Base-by-base conservation (phyloP, 331 rosid genomes). In the Quercus tomentella region DNA sequence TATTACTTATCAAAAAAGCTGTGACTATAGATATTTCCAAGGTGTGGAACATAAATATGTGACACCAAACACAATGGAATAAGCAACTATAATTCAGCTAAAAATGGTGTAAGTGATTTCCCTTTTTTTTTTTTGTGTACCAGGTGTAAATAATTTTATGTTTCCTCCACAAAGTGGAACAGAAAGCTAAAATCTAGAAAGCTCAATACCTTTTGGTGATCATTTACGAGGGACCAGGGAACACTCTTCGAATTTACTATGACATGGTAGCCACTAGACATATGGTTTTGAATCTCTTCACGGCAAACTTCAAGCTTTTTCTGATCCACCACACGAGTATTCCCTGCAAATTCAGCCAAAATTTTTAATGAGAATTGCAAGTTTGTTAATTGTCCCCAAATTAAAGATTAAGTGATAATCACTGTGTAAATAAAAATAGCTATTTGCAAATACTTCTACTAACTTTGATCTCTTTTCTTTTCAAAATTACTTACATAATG, bases 311-410 rank as follows among this genome's bases (percentile, higher is more conserved):
- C 96, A 31, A 95, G 96, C 88, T 90, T 87, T 72, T 95, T 88
- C 87, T 93, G 99, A 71, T 85, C 80, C 49, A 90, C 96, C 74
- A 90, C 97, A 55, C 97, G 87, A 67, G 96, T 91, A 69, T 91
- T 91, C 57, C 89, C 95, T 91, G 66, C 28, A 65, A 60, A 79
- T 43, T 75, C 82, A 56, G 74, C 67, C 31, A 75, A 33, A 72
- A 51, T 67, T 10, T 55, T n/a, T 4, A 25, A 67, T 14, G 28
- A 17, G n/a, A 67, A 67, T 35, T 67, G 72, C 25, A 20, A 10
- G 7, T 28, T 3, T 3, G 22, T 30, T 65, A 65, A 16, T 30
- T 16, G 31, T 6, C 70, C 37, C 43, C n/a, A 5, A 26, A 61
- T 5, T 26, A 62, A 15, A 62, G 37, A 62, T 5, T 6, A 2